Evolutionary conservation across 768 basidiomycete species (phyloP).

Genomic region (Boletus rubescentipes): DNA sequence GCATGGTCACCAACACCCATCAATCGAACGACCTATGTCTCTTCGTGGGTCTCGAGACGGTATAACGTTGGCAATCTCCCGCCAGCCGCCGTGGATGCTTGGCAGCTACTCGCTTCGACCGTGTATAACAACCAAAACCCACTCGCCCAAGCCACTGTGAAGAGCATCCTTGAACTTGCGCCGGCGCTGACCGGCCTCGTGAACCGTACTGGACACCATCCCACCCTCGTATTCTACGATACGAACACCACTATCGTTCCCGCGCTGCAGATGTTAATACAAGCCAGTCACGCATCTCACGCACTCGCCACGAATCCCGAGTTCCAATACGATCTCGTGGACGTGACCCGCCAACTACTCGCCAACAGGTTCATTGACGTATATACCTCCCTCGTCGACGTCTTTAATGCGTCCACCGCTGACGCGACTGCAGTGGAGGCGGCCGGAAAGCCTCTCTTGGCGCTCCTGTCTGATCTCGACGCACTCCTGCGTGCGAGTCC

Average conservation of each 20-base stretch:
- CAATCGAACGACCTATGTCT: conserved; percentile 32
- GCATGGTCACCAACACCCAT: conserved; percentile 39
- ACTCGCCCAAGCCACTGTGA: conserved; percentile 33
- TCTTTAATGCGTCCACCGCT: conserved; percentile 26
- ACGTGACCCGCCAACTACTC: conserved; percentile 40
- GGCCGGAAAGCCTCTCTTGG: conserved; percentile 29
- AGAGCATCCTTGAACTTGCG: conserved; percentile 38
- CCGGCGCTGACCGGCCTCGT: conserved; percentile 36
- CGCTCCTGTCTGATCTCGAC: conserved; percentile 36
- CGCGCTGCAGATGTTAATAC: conserved; percentile 68
- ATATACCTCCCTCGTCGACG: conserved; percentile 32
- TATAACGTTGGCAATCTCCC: conserved; percentile 32
- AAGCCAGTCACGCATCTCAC: conserved; percentile 19
- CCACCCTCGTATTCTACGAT: conserved; percentile 38
- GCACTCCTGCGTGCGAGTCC: conserved; percentile 31
- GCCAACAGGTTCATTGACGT: conserved; percentile 37
- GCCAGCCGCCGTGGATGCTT: conserved; percentile 30
- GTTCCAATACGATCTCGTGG: conserved; percentile 40
- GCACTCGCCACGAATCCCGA: conserved; percentile 29
- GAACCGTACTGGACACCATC: conserved; percentile 32
- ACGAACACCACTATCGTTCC: conserved; percentile 64
- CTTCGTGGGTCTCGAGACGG: conserved; percentile 36
- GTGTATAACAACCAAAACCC: conserved; percentile 40
- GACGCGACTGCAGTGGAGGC: conserved; percentile 20
- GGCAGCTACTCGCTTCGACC: conserved; percentile 36